Percentiles rank a stretch among this genome's conserved stretches.
Evolutionary conservation across 2,329 filamentous ascomycete species (phyloP).

Genomic region (Dactylellina drechsleri): DNA sequence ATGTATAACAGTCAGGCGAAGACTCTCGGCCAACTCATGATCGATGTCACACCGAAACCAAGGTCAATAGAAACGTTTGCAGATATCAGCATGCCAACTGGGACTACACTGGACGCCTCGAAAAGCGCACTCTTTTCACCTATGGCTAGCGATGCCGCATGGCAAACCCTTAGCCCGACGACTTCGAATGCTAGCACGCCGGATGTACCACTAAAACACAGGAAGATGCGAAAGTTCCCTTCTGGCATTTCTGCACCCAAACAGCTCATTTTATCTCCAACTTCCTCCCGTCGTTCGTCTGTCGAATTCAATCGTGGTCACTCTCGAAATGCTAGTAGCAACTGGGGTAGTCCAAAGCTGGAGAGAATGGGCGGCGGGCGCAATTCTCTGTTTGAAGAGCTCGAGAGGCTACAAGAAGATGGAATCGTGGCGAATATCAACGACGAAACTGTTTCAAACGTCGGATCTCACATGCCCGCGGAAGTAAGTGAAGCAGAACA

Average conservation of each 20-base stretch:
- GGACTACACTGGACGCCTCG: slow-evolving; percentile 8
- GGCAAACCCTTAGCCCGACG: slow-evolving; percentile 49
- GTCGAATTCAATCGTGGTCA: slow-evolving; percentile 45
- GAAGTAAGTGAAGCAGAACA: slow-evolving; percentile 49
- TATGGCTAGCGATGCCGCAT: slow-evolving; percentile 33
- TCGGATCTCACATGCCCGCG: slow-evolving; percentile 34
- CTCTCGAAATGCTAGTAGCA: slow-evolving; percentile 48
- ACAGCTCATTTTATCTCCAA: slow-evolving; percentile 48
- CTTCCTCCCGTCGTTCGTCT: slow-evolving; percentile 48
- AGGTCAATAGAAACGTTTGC: slow-evolving; percentile 43
- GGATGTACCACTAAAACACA: slow-evolving; percentile 34
- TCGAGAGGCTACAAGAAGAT: slow-evolving; percentile 48
- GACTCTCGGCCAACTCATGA: slow-evolving; percentile 48
- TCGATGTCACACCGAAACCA: slow-evolving; percentile 51
- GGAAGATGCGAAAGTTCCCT: slow-evolving; percentile 54
- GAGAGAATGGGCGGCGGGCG: slow-evolving; percentile 40
- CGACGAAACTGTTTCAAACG: slow-evolving; percentile 41
- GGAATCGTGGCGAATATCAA: slow-evolving; percentile 41
- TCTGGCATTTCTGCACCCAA: slow-evolving; percentile 49
- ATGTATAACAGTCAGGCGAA: slow-evolving; percentile 41
- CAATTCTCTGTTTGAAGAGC: slow-evolving; percentile 49
- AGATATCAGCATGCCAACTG: slow-evolving; percentile 38
- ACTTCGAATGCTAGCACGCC: slow-evolving; percentile 45
- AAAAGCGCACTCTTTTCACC: slow-evolving; percentile 30
- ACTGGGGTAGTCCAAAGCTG: slow-evolving; percentile 42